Evolutionary conservation across 352 stramenopile species (phyloP), one percentile per base, ranked within the genome.

Genomic region (Globisporangium takayamanum): DNA sequence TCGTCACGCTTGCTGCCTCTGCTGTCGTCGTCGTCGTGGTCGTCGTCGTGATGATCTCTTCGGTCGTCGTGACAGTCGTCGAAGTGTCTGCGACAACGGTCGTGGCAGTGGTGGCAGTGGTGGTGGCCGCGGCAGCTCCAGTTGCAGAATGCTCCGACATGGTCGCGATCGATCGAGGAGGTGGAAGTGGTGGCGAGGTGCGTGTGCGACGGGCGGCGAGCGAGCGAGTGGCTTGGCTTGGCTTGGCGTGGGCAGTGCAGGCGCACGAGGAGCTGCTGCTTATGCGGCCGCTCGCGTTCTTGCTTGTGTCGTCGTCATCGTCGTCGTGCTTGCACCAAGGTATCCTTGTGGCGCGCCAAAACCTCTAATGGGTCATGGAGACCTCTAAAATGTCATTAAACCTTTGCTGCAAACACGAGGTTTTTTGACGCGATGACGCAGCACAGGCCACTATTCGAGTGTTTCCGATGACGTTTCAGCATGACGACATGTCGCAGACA

Each of bases 111-210:
- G 41, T 51, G 28, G 14, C 18, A 20, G 25, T 15, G 45, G 55
- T 45, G n/a, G 57, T 57, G 28, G 44, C 22, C 30, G 41, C 30
- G 58, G 37, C 58, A 16, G 57, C 37, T 62, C 57, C 37, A 62
- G 57, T 57, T 62, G 49, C 25, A 33, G 49, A 62, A 62, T 57
- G 57, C 56, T 62, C 10, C 36, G 53, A 42, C 39, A 57, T 45
- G 39, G 39, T 62, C 48, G 33, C 26, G n/a, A 45, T 25, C 42
- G 37, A 5, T 37, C 7, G 12, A 30, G 18, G 45, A 26, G 45
- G n/a, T 10, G n/a, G 46, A 33, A 22, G 11, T 15, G 20, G 46
- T 16, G 46, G 11, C n/a, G n/a, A n/a, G n/a, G 46, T 30, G 20
- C 14, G 37, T 15, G 8, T 44, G 37, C 8, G 37, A 44, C 8